Evolutionary conservation across 2,329 filamentous ascomycete species (phyloP), one percentile per base, ranked within the genome.

Genomic region (Alternaria dauci): DNA sequence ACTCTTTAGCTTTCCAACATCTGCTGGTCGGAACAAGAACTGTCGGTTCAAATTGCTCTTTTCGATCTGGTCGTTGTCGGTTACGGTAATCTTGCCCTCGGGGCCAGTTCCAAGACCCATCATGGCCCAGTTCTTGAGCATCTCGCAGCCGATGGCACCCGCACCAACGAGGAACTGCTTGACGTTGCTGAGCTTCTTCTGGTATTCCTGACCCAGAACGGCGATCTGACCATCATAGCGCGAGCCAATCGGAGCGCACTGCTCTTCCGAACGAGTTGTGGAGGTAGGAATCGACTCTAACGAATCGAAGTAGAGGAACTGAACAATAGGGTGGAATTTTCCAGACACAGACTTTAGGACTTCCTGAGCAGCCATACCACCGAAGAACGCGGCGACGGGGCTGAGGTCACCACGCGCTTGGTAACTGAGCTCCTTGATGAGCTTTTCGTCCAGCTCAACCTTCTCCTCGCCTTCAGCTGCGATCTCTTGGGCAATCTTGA

Each of bases 81-180:
- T 98, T 51, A 99, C 91, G 59, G 84, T 92, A 73, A 99, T 96
- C 79, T 91, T 91, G 72, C 95, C 95, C 50, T 93, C 87, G 3
- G 93, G 92, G 4, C 95, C 95, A 46, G 91, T 92, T 44, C 91
- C 94, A 30, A 99, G 84, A 68, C 95, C 95, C 78, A 98, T 96
- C 94, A 99, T 96, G 36, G 96, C 94, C 94, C 95, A 99, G 80
- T 98, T 98, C 87, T 99, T 99, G 69, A 99, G 83, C 91, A 98
- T 99, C 77, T 99, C 95, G 75, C 95, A 99, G 46, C 95, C 95
- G 78, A 99, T 99, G 65, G 96, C 95, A 72, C 95, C 95, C 47
- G 95, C 93, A 69, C 95, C 95, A 59, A 99, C 95, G 56, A 99
- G 85, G 83, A 99, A 99, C 72, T 98, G 89, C 74, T 90, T 95